Base-by-base conservation (phyloP, 257 asterid genomes). In the Lycium ferocissimum region DNA sequence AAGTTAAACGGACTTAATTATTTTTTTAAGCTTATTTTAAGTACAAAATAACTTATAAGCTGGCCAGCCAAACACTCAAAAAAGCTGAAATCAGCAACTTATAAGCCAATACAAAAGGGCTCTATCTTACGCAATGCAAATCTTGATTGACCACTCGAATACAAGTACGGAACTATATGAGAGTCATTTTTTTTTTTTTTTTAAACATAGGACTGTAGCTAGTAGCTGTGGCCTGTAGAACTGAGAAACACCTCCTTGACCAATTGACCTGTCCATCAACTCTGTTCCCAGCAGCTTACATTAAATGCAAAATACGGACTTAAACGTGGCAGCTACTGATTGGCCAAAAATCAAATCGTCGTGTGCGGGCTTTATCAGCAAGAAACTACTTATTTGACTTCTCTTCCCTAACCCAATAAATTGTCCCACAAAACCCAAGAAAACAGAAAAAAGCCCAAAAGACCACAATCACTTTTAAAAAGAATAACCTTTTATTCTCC, bases 301-400 rank as follows among this genome's bases (percentile, higher is more conserved):
- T 51, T 51, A 26, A 78, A 78, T 53, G 15, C 9, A 8, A 9
- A 11, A 26, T 22, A 73, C 59, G 40, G 40, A n/a, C 40, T 73
- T 71, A 13, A 3, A 53, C 65, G 82, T 78, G 82, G 82, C 65
- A 78, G 2, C 9, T 53, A 13, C 26, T 78, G 47, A 78, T 53
- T 76, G 15, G 82, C 4, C 8, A 7, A 13, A 76, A 76, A 76
- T 76, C 65, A 76, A 76, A 76, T 53, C 65, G 82, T 26, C 26
- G 47, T 53, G 5, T 76, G 82, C 82, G 82, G 82, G 82, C 49
- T 76, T 53, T 38, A 38, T 17, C 18, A 51, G 65, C 15, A 53
- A 14, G 82, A 76, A 26, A 76, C 65, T 53, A 53, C 51, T 78
- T 33, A 53, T 76, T 78, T 33, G 82, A 78, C 82, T 26, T 78